Conservation (phyloP, 306 rosid genomes). For the Quercus wislizeni region DNA sequence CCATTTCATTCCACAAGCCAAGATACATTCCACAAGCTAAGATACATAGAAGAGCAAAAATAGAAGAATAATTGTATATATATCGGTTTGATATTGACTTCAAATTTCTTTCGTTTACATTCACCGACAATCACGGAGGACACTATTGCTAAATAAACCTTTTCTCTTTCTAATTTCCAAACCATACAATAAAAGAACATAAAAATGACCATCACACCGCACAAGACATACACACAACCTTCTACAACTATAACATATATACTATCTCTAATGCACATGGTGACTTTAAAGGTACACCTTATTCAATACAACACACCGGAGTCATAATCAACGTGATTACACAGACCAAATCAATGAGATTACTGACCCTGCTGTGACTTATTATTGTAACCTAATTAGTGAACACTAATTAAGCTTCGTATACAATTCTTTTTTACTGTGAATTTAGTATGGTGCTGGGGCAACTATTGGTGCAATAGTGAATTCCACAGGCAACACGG, state of each 20-base stretch:
- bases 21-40: no score
- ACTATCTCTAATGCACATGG: neutral
- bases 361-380: neutral
- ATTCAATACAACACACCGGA: neutral
- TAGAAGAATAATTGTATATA: neutral
- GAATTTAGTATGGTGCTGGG: slow-evolving; percentile 31
- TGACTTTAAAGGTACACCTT: neutral
- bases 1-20: no score
- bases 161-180: neutral
- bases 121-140: neutral
- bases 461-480: slow-evolving; percentile 13
- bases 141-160: neutral
- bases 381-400: neutral
- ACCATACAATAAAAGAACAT: neutral
- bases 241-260: neutral
- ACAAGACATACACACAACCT: neutral
- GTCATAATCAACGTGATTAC: neutral
- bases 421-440: neutral
- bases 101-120: no score
- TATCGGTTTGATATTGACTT: no score
- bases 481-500: slow-evolving; percentile 2
- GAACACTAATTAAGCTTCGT: neutral
- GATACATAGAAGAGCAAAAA: no score
- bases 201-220: neutral
- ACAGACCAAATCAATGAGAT: neutral